These are phyloP conservation scores for Salvia rosmarinus DNA, from an alignment of 257 asterid genomes.

Conservation along the genomic window DNA sequence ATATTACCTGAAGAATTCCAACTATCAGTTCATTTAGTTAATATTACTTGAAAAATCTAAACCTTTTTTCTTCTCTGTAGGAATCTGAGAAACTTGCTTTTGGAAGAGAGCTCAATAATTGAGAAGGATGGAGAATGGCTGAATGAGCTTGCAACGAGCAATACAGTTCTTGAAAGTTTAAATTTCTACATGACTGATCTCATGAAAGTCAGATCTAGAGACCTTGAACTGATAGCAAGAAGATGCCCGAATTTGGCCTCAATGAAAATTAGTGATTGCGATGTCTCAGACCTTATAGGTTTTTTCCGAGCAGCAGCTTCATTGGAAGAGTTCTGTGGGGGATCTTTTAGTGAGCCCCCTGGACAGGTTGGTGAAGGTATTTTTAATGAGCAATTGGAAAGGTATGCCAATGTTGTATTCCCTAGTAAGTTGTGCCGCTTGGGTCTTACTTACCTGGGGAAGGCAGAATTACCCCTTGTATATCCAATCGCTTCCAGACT, in stretches of 20 bases:
- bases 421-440: slow-evolving; percentile 57
- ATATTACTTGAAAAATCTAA: neutral
- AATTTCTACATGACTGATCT: slow-evolving; percentile 81
- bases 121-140: slow-evolving; percentile 80
- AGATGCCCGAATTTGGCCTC: slow-evolving; percentile 63
- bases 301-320: slow-evolving; percentile 61
- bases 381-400: slow-evolving; percentile 50
- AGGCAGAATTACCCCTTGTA: slow-evolving; percentile 62
- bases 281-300: slow-evolving; percentile 53
- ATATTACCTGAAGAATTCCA: neutral
- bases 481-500: slow-evolving; percentile 67
- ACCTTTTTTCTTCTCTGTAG: slow-evolving; percentile 38
- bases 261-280: slow-evolving; percentile 72
- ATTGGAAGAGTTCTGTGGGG: slow-evolving; percentile 85
- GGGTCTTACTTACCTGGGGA: slow-evolving; percentile 71
- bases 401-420: slow-evolving; percentile 47
- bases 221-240: slow-evolving; percentile 76
- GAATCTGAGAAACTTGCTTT: slow-evolving; percentile 58
- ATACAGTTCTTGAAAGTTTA: slow-evolving; percentile 64
- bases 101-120: slow-evolving; percentile 71
- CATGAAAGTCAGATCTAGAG: slow-evolving; percentile 40
- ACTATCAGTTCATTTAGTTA: slow-evolving; percentile 4
- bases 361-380: slow-evolving; percentile 58
- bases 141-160: slow-evolving; percentile 67
- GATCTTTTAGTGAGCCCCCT: slow-evolving; percentile 55